phyloP scores from a whole-genome alignment of 2,329 filamentous ascomycete species.

The Pezicula neosporulosa region DNA sequence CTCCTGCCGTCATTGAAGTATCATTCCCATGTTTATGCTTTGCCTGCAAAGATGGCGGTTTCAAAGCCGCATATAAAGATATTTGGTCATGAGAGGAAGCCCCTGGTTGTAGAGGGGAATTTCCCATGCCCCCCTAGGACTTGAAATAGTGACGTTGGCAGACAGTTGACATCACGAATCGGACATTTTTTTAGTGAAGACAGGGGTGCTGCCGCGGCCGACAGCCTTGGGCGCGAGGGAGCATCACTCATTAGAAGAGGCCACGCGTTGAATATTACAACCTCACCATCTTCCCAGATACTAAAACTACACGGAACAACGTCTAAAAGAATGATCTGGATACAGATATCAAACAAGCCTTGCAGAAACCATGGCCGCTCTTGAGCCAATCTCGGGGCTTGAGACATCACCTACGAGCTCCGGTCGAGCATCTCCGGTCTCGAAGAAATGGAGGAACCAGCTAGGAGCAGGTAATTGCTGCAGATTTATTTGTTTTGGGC shows the following conservation, averaged over 20 bases:
- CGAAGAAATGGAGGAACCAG: constrained; percentile 74
- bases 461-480: constrained; percentile 66
- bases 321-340: constrained; percentile 7
- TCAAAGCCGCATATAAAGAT: constrained; percentile 8
- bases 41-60: constrained; percentile 13
- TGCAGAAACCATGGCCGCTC: constrained; percentile 49
- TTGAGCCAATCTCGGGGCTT: constrained; percentile 56
- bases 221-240: background rate
- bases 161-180: background rate
- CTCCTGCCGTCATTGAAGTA: constrained; percentile 17
- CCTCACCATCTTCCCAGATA: background rate
- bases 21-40: constrained; percentile 16
- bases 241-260: constrained; percentile 12
- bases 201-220: background rate
- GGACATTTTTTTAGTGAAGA: background rate
- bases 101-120: constrained; percentile 7
- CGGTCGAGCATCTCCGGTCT: constrained; percentile 72
- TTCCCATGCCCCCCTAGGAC: constrained; percentile 15
- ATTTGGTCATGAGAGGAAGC: constrained; percentile 12
- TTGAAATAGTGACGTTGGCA: background rate
- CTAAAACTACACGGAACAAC: background rate
- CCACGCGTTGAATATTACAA: constrained; percentile 11
- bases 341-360: constrained; percentile 17
- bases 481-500: background rate
- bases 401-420: constrained; percentile 78